phyloP scores from a whole-genome alignment of 208 protist species.

The Trypanosoma grayi region DNA sequence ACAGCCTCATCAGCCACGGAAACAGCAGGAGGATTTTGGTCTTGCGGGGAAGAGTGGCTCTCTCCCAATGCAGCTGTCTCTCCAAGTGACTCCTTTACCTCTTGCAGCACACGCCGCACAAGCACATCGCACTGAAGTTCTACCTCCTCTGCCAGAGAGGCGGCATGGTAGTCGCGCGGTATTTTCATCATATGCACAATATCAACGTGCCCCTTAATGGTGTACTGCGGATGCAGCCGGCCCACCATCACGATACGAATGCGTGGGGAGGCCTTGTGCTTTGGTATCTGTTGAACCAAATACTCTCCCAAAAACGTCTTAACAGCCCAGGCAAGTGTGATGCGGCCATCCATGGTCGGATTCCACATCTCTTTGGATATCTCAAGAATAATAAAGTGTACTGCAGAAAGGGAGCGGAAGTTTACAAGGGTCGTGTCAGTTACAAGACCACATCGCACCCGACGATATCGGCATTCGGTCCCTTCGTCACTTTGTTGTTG shows the following conservation, averaged over 20 bases:
- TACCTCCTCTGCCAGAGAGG: slow-evolving; percentile 57
- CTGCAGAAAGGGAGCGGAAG: slow-evolving; percentile 74
- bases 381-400: slow-evolving; percentile 79
- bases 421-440: slow-evolving; percentile 64
- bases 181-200: slow-evolving; percentile 75
- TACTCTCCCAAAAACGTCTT: slow-evolving; percentile 75
- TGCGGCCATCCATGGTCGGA: slow-evolving; percentile 72
- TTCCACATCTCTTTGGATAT: slow-evolving; percentile 83
- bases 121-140: slow-evolving; percentile 70
- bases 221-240: slow-evolving; percentile 44
- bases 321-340: slow-evolving; percentile 65
- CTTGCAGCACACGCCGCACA: slow-evolving; percentile 46
- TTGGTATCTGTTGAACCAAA: slow-evolving; percentile 60
- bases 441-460: slow-evolving; percentile 68
- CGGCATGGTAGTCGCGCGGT: slow-evolving; percentile 35
- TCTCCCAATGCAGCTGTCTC: background rate
- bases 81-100: slow-evolving; percentile 25
- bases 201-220: slow-evolving; percentile 46
- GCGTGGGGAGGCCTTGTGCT: slow-evolving; percentile 61
- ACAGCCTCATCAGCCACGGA: background rate
- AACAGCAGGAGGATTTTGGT: background rate
- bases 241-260: slow-evolving; percentile 76
- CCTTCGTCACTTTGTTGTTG: slow-evolving; percentile 3
- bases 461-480: slow-evolving; percentile 10
- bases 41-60: no score